phyloP scores from a whole-genome alignment of 2,329 filamentous ascomycete species.

The Calcarisporium arbuscula region DNA sequence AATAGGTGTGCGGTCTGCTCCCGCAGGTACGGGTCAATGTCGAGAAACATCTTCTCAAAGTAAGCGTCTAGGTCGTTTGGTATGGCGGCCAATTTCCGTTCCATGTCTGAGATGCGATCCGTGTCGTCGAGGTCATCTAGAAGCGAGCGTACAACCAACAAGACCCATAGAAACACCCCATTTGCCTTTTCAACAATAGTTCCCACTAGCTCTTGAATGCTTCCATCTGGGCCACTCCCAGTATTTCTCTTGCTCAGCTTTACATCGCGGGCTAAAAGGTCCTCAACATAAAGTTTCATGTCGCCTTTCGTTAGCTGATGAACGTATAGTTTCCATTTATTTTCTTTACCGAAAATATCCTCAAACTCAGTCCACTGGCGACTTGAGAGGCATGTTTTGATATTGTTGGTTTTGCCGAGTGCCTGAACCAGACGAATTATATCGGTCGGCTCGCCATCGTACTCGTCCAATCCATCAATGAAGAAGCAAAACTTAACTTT shows the following conservation, averaged over 20 bases:
- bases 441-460: constrained; percentile 9
- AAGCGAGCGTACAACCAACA: constrained; percentile 9
- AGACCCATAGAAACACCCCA: constrained; percentile 16
- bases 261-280: too few relatives aligned
- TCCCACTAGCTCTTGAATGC: too few relatives aligned
- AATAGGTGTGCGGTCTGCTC: too few relatives aligned
- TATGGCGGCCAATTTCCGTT: constrained; percentile 1
- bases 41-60: constrained; percentile 7
- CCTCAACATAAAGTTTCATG: constrained; percentile 11
- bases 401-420: too few relatives aligned
- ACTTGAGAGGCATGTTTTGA: constrained; percentile 13
- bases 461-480: constrained; percentile 15
- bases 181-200: constrained; percentile 6
- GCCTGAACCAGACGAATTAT: too few relatives aligned
- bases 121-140: constrained; percentile 2
- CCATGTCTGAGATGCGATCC: constrained; percentile 5
- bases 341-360: constrained; percentile 3
- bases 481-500: constrained; percentile 11
- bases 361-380: constrained; percentile 10
- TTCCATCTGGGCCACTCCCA: background rate
- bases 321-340: constrained; percentile 7
- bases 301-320: constrained; percentile 11
- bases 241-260: background rate
- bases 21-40: too few relatives aligned
- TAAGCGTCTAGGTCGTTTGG: constrained; percentile 9